A percentile compares a stretch with the other conserved stretches of the same genome.
These are phyloP conservation scores for Leonotis leonurus DNA, from an alignment of 257 asterid species.

Conservation along the genomic window DNA sequence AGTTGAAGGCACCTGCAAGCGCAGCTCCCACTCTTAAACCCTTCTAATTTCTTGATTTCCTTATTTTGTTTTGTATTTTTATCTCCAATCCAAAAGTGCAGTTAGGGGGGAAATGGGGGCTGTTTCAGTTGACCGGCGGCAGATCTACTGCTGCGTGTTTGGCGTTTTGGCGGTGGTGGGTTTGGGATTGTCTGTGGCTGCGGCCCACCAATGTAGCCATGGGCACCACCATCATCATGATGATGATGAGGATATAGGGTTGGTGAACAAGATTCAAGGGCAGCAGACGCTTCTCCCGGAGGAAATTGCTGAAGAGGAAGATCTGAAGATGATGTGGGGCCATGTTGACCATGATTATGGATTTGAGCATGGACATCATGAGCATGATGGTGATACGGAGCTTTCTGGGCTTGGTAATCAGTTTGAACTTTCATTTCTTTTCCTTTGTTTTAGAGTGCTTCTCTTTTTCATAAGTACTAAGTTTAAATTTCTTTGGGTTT, in stretches of 20 bases:
- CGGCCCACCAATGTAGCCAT: conserved; percentile 61
- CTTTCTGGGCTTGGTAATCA: conserved; percentile 66
- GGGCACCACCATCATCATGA: conserved; percentile 35
- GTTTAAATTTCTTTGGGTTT: background rate
- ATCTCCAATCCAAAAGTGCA: background rate
- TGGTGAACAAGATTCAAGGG: conserved; percentile 19
- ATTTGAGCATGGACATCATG: conserved; percentile 9
- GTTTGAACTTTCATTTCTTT: background rate
- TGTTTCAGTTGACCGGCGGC: conserved; percentile 21
- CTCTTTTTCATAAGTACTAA: background rate
- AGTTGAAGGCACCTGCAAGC: conserved; percentile 80
- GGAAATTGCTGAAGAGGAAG: conserved; percentile 96
- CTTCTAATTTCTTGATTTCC: background rate
- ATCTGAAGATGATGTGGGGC: conserved; percentile 64
- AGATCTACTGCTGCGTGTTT: conserved; percentile 25
- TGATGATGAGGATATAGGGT: conserved; percentile 25
- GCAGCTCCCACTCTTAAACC: conserved; percentile 37
- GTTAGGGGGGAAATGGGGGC: conserved; percentile 15
- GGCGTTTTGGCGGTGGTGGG: conserved; percentile 30
- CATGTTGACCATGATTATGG: conserved; percentile 22
- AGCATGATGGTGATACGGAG: conserved; percentile 25
- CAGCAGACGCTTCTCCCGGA: conserved; percentile 53
- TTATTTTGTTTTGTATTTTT: background rate
- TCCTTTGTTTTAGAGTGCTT: background rate
- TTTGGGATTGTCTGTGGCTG: conserved; percentile 28